Base-by-base conservation (phyloP, 129 eudicot genomes). In the Helichrysum umbraculigerum region DNA sequence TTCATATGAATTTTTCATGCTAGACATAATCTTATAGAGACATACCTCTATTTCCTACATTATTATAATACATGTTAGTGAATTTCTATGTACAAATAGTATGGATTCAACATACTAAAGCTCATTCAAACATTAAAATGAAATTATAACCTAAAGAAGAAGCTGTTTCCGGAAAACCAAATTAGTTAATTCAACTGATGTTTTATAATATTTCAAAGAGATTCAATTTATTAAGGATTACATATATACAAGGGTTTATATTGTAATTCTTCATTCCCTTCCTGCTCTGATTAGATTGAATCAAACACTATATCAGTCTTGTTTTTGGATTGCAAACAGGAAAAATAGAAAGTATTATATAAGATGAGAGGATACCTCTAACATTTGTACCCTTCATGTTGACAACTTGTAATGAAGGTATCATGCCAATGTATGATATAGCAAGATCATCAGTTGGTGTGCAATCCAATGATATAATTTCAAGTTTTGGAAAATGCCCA, bases 401-500 rank as follows among this genome's bases (percentile, higher is more conserved):
- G 76, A 95, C 71, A 14, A 51, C 87, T 86, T 85, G 86, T 17
- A 95, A 86, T 15, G 92, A 87, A 52, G 95, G 90, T 80, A 95
- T 89, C 86, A 84, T 76, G 79, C 94, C 78, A 72, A 95, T 76
- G 75, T 84, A 89, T 30, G 87, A 68, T 44, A 95, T 34, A 69
- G 97, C 92, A 70, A 82, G 62, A 82, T 95, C 99, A 66, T 95
- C 88, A 4, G 63, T 79, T 20, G 83, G 71, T 33, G 99, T 91
- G 81, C 76, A 69, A 74, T 91, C 77, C 68, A 95, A 69, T 9
- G 82, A 78, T 66, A 95, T 25, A 22, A 83, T 83, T 83, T 91
- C 96, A 68, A 95, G 97, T 60, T 86, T 76, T 9, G 95, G 89
- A 84, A 89, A 89, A 71, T 81, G 81, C 39, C 97, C 97, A 62